A percentile compares a stretch with the other conserved stretches of the same genome.
These are phyloP conservation scores for Fistulinella cinereoalba DNA, from an alignment of 1,284 basidiomycete species.

Conservation along the genomic window DNA sequence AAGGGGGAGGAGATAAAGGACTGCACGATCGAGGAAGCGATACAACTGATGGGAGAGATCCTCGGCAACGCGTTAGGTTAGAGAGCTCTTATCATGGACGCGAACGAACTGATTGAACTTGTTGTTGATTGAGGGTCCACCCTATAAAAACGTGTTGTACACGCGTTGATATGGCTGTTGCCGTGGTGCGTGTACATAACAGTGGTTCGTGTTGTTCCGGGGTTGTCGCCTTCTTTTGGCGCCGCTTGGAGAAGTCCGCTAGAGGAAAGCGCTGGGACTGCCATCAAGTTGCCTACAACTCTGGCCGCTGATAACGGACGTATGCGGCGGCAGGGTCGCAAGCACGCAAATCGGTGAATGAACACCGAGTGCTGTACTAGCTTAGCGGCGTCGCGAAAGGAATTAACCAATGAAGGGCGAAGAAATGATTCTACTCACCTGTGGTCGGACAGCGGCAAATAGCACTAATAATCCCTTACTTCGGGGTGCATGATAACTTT, in stretches of 20 bases:
- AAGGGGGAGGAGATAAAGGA: neutral
- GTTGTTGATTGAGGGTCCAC: conserved; percentile 37
- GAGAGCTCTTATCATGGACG: conserved; percentile 31
- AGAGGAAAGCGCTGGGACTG: conserved; percentile 10
- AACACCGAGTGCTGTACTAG: conserved; percentile 18
- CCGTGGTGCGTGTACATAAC: conserved; percentile 16
- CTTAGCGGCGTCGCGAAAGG: no score
- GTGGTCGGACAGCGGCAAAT: conserved; percentile 4
- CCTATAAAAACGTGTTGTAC: conserved; percentile 38
- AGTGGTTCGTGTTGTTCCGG: conserved; percentile 22
- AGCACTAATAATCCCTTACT: no score
- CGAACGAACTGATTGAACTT: conserved; percentile 25
- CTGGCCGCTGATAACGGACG: conserved; percentile 18
- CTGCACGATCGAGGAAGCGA: neutral
- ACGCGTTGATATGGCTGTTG: conserved; percentile 35
- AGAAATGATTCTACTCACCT: conserved; percentile 6
- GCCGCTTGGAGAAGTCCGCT: conserved; percentile 20
- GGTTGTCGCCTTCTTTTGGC: conserved; percentile 22
- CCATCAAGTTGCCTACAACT: conserved; percentile 1
- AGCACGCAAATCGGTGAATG: neutral
- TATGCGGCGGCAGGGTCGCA: no score
- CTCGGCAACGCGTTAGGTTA: conserved; percentile 10
- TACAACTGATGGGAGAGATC: conserved; percentile 1
- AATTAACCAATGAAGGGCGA: neutral
- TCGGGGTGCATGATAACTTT: no score